Base-by-base conservation (phyloP, 768 basidiomycete genomes). In the Kwoniella dendrophila region DNA sequence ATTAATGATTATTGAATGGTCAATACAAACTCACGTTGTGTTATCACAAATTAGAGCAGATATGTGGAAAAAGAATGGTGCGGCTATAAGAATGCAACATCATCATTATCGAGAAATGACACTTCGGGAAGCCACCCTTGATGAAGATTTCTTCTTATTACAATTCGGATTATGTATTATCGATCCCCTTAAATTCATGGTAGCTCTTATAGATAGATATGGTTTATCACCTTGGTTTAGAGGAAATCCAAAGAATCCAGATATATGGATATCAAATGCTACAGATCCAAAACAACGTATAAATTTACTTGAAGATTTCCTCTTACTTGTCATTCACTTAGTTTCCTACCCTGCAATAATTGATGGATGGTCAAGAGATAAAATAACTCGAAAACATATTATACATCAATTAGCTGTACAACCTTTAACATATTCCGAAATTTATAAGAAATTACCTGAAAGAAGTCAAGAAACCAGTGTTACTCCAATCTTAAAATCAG, bases 51-150 rank as follows among this genome's bases (percentile, higher is more conserved):
- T 97, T 52, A 86, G 93, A 26, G 89, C 91, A 0, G 93, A 93
- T 0, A 83, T 98, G 3, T 99, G 96, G 96, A 94, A 96, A 7
- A 89, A 95, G 56, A 99, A 99, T 70, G 96, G 96, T 3, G 90
- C 93, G 72, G 89, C 89, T 16, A 94, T 98, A 68, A 88, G 95
- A 1, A 92, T 93, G 0, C 96, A 98, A 77, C 83, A 93, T 3
- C 84, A 94, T 54, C 95, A 98, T 76, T 99, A 99, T 77, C 88
- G 93, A 27, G 95, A 98, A 76, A 92, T 92, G 78, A 89, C 90
- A 85, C 86, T 97, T 26, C 88, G 95, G 20, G 96, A 99, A 77
- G 83, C 92, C 5, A 96, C 95, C 72, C 94, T 95, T 74, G 96
- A 99, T 77, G 93, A 97, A 77, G 96, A 92, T 67, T 82, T 96